Evolutionary conservation across 2,329 filamentous ascomycete species (phyloP), one percentile per base, ranked within the genome.

Genomic region (Pseudogymnoascus destructans): DNA sequence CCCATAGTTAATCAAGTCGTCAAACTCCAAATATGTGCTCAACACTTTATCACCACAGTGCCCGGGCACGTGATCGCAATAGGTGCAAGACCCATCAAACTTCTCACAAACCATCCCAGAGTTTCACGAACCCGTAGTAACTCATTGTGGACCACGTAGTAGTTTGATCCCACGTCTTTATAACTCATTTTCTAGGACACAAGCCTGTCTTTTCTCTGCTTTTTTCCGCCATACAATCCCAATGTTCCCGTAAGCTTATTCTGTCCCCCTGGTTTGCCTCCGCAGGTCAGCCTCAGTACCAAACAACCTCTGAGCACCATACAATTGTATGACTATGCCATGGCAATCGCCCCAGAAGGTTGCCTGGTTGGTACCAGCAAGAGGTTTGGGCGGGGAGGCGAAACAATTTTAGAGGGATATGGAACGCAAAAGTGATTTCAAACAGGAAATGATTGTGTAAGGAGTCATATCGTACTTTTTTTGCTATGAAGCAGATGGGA

Each of bases 31-130:
- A 9, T 17, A n/a, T n/a, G n/a, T n/a, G n/a, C n/a, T n/a, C n/a
- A n/a, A n/a, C n/a, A n/a, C n/a, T 30, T 25, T 30, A 52, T 46
- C 23, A 30, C n/a, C n/a, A 52, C n/a, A 7, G 2, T 2, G 8
- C 15, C n/a, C n/a, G 10, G 8, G 5, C 23, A 52, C 46, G 46
- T 52, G 46, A 52, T 30, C 25, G 3, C 25, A 25, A 25, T 9
- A 46, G 7, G 7, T 25, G 19, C 40, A 52, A 13, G 25, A 13
- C 6, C 5, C 46, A 52, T 30, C 46, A 52, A 52, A 52, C 46
- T 52, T 52, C 42, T 52, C 46, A 30, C 46, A 52, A 52, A 52
- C 46, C 25, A 52, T 52, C 25, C 46, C 46, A 52, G 46, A 52
- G 46, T 52, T 52, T 30, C 46, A 52, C 46, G 15, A 52, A 52